Percentiles rank a stretch among this genome's conserved stretches.
These are phyloP conservation scores for Trametes elegans DNA, from an alignment of 768 basidiomycete genomes.

Conservation along the genomic window DNA sequence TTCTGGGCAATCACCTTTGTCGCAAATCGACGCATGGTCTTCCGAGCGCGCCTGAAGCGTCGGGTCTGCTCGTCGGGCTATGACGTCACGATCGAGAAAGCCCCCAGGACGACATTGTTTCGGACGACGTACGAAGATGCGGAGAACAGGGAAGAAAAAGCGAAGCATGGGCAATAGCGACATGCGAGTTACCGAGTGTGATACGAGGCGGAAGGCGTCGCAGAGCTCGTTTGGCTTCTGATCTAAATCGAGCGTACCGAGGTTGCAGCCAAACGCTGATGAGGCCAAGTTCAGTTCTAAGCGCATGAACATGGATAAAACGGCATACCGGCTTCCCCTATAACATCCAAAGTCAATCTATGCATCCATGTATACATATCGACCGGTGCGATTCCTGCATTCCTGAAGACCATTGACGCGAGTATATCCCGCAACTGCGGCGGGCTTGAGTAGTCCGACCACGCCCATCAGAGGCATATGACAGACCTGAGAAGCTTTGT, in stretches of 20 bases:
- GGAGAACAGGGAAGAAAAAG: conserved; percentile 22
- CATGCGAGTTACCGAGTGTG: conserved; percentile 12
- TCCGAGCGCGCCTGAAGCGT: conserved; percentile 8
- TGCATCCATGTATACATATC: conserved; percentile 35
- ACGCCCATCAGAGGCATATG: not conserved
- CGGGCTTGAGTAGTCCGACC: not conserved
- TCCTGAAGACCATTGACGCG: conserved; percentile 31
- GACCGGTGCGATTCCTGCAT: conserved; percentile 21
- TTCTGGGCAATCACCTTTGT: conserved; percentile 26
- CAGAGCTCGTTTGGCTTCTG: conserved; percentile 31
- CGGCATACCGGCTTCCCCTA: conserved; percentile 37
- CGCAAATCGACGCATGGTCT: conserved; percentile 26
- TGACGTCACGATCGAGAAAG: not conserved
- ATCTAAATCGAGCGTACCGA: conserved; percentile 29
- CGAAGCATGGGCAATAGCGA: conserved; percentile 4
- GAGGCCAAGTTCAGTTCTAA: not conserved
- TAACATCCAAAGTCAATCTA: conserved; percentile 38
- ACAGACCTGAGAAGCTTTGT: conserved; percentile 49
- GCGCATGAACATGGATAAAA: no score
- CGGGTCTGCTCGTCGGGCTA: conserved; percentile 11
- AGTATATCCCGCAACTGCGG: conserved; percentile 23
- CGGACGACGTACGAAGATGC: conserved; percentile 14
- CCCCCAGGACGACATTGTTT: no score
- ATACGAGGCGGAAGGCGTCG: conserved; percentile 28
- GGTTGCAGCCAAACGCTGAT: conserved; percentile 34